Evolutionary conservation across 441 rosid genomes (phyloP), one percentile per base, ranked within the genome.

Genomic region (Eruca vesicaria): DNA sequence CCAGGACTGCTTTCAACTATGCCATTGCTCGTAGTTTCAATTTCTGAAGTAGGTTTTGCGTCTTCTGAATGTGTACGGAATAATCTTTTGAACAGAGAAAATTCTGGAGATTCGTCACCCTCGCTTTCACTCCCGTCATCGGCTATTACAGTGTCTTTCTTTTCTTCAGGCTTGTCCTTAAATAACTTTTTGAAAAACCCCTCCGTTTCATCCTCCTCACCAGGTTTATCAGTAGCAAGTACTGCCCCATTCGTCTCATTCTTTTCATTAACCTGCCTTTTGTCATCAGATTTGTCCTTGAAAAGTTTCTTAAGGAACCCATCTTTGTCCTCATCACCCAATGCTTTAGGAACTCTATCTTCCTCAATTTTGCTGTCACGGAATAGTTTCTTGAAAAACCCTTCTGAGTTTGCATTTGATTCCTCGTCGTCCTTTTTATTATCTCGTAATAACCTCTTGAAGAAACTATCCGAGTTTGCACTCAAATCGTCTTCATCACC

Each of bases 41-140:
- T 88, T 29, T 78, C 79, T 59, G 74, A 70, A 69, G 82, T 68
- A 71, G 74, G 83, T 82, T 83, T 91, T 45, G 80, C 79, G 69
- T 91, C 97, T 85, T 93, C 98, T 23, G 98, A 98, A 74, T 91
- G 98, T 87, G 90, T 97, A 53, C 92, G 95, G 77, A 96, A 96
- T 77, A 93, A 76, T 84, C 89, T 88, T 72, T 88, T 82, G 81
- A 96, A 88, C 78, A 96, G 69, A 29, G 98, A 86, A 79, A 91
- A 85, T 66, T 94, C 98, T n/a, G 89, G 87, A 82, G 97, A 81
- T 74, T 88, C 92, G 72, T 90, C 99, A 78, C 89, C 98, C 69
- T 88, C 98, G 12, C 73, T 66, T 87, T 82, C 93, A 72, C 87
- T 91, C 74, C 84, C 87, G 18, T 85, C 89, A 80, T 77, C 77